Evolutionary conservation across 108 stramenopile species (phyloP).

Genomic region (Discostella pseudostelligera): DNA sequence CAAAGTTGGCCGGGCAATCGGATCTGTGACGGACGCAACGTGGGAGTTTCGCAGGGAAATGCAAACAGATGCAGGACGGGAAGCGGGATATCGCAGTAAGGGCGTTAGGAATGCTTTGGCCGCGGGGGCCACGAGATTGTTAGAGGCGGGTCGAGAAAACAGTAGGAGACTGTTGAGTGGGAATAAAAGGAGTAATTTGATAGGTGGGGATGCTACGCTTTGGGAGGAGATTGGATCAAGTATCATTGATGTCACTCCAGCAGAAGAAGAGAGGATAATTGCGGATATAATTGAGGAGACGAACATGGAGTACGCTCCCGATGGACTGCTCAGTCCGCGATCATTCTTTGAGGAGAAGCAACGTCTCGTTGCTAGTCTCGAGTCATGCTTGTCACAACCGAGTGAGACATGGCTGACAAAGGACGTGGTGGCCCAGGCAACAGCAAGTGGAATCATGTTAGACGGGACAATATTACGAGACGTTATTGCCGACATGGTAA

Average conservation of each 20-base stretch:
- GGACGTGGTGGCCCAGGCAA: conserved; percentile 36
- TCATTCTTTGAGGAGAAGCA: conserved; percentile 44
- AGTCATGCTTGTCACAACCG: conserved; percentile 54
- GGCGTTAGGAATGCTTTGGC: conserved; percentile 55
- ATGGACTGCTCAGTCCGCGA: conserved; percentile 40
- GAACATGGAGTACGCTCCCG: conserved; percentile 45
- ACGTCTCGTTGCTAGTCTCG: conserved; percentile 44
- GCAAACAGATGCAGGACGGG: conserved; percentile 53
- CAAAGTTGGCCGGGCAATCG: conserved; percentile 47
- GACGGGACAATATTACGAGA: conserved; percentile 37
- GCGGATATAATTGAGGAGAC: conserved; percentile 48
- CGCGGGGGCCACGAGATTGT: conserved; percentile 49
- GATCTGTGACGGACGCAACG: conserved; percentile 64
- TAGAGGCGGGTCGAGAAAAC: conserved; percentile 40
- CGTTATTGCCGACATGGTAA: conserved; percentile 61
- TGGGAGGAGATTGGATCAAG: conserved; percentile 13
- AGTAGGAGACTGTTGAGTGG: conserved; percentile 31
- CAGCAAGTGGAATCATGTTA: conserved; percentile 34
- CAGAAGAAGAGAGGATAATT: conserved; percentile 36
- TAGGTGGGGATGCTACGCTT: conserved; percentile 14
- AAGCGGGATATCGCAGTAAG: conserved; percentile 75
- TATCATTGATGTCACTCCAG: conserved; percentile 27
- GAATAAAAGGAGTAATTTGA: conserved; percentile 23
- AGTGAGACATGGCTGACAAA: conserved; percentile 59
- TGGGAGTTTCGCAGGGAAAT: conserved; percentile 75